Conservation (phyloP, 176 grass and related monocot genomes). For the Luzula sylvatica region DNA sequence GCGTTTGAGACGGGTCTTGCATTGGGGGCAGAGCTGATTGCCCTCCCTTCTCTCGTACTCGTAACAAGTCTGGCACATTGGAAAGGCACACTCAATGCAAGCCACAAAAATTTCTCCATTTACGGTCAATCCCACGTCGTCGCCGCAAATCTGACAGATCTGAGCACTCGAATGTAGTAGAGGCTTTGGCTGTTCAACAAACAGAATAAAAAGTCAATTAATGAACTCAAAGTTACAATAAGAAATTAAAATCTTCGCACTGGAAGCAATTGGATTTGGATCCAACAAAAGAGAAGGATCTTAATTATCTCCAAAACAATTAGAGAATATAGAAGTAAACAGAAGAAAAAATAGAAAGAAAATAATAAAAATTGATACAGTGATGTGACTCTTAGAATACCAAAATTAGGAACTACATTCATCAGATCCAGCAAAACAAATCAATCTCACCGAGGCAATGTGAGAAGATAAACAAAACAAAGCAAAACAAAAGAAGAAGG, state of each 20-base stretch:
- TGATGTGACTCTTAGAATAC: not conserved
- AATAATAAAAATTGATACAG: not conserved
- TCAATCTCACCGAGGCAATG: not conserved
- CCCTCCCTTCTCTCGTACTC: slow-evolving; percentile 43
- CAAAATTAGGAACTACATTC: not conserved
- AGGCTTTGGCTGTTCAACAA: slow-evolving; percentile 32
- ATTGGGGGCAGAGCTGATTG: slow-evolving; percentile 42
- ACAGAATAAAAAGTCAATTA: slow-evolving; percentile 1
- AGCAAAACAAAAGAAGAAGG: not conserved
- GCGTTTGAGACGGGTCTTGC: slow-evolving; percentile 47
- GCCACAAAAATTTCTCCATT: slow-evolving; percentile 40
- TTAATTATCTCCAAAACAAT: not conserved
- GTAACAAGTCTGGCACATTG: slow-evolving; percentile 41
- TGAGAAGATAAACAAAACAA: not conserved
- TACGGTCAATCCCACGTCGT: slow-evolving; percentile 36
- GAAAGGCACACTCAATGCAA: slow-evolving; percentile 46
- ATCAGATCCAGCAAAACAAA: not conserved
- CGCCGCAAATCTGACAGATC: slow-evolving; percentile 75
- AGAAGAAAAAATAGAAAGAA: not conserved
- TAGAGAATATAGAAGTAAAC: not conserved
- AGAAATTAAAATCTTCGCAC: not conserved
- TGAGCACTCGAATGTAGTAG: slow-evolving; percentile 39
- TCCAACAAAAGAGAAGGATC: not conserved
- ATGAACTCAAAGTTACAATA: slow-evolving; percentile 8
- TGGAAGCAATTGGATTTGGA: not conserved